A percentile compares a stretch with the other conserved stretches of the same genome.
Evolutionary conservation across 352 stramenopile genomes (phyloP).

Genomic region (Globisporangium okanoganense): DNA sequence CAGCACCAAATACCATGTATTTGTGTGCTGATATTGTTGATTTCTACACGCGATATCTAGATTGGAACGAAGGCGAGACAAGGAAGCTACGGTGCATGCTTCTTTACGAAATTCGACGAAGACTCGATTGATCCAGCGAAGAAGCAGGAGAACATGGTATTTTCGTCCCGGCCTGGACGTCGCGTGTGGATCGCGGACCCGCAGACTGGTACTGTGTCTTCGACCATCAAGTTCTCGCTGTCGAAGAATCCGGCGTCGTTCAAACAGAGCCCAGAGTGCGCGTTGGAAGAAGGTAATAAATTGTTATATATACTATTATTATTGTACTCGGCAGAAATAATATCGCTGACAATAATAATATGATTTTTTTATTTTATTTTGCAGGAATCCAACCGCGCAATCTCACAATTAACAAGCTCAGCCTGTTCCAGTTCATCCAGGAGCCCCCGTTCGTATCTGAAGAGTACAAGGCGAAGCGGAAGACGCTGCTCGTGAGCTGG

Average conservation of each 20-base stretch:
- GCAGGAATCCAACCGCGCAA: conserved; percentile 58
- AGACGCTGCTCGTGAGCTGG: conserved; percentile 78
- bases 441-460: conserved; percentile 45
- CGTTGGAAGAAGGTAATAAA: conserved; percentile 47
- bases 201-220: conserved; percentile 70
- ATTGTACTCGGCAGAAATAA: too few relatives aligned
- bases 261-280: conserved; percentile 47
- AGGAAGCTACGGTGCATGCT: conserved; percentile 79
- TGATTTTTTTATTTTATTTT: not conserved
- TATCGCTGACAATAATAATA: too few relatives aligned
- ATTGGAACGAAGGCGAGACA: conserved; percentile 82
- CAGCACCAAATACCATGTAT: not conserved
- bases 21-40: not conserved
- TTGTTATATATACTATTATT: not conserved
- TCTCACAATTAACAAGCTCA: conserved; percentile 79
- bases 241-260: conserved; percentile 60
- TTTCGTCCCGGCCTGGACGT: conserved; percentile 74
- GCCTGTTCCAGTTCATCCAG: conserved; percentile 66
- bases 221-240: conserved; percentile 83
- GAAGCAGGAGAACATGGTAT: conserved; percentile 67
- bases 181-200: conserved; percentile 82
- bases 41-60: conserved; percentile 16
- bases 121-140: conserved; percentile 57
- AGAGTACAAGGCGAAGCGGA: conserved; percentile 33
- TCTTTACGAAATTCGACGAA: conserved; percentile 60